Percentiles rank a stretch among this genome's conserved stretches.
phyloP scores from a whole-genome alignment of 177 flowering plant species.

The Vitis hybrid region DNA sequence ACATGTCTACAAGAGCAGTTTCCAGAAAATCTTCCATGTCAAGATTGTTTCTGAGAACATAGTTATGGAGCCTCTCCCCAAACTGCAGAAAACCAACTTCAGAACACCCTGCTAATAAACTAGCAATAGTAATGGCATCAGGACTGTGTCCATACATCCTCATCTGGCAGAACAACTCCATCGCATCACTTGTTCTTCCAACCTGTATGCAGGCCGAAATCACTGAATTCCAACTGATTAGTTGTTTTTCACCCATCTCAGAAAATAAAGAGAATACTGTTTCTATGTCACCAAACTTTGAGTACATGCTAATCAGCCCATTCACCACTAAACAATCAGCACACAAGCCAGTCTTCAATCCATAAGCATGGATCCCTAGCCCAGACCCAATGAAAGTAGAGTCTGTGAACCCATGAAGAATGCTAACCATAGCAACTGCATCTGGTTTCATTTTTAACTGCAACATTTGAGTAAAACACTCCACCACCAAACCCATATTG shows the following conservation, averaged over 20 bases:
- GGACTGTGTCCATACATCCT: constrained; percentile 27
- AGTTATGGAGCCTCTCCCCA: constrained; percentile 39
- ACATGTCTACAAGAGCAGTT: constrained; percentile 44
- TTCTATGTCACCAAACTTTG: constrained; percentile 29
- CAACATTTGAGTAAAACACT: constrained; percentile 25
- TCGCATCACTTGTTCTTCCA: constrained; percentile 31
- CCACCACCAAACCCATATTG: constrained; percentile 19
- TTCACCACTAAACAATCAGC: constrained; percentile 31
- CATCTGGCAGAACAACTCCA: constrained; percentile 41
- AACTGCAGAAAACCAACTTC: constrained; percentile 33
- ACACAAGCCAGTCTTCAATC: constrained; percentile 35
- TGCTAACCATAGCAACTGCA: constrained; percentile 38
- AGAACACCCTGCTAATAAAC: constrained; percentile 39
- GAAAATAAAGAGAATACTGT: constrained; percentile 33
- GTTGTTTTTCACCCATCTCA: constrained; percentile 30
- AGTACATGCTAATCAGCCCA: constrained; percentile 46
- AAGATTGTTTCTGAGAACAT: constrained; percentile 31
- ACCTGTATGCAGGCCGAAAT: constrained; percentile 42
- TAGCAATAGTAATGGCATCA: constrained; percentile 38
- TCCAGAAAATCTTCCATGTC: constrained; percentile 37
- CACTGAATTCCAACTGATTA: constrained; percentile 45
- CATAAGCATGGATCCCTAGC: constrained; percentile 34
- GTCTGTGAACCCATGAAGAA: constrained; percentile 32
- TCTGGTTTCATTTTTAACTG: constrained; percentile 33
- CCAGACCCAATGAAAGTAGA: constrained; percentile 18